A percentile compares a stretch with the other conserved stretches of the same genome.
phyloP scores from a whole-genome alignment of 164 flowering plant species.

The Taxillus chinensis region DNA sequence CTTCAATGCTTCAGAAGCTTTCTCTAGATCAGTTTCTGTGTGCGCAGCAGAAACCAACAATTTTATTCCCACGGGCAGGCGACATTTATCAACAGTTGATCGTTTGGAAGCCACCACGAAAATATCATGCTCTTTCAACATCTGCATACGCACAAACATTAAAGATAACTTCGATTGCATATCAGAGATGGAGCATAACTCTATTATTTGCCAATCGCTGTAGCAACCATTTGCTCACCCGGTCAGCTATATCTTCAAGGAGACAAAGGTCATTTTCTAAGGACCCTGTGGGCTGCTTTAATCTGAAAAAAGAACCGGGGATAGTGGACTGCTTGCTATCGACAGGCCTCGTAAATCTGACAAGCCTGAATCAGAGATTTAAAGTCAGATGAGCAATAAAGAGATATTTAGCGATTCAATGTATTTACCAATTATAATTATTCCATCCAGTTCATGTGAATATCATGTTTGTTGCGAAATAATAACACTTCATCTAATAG shows the following conservation, averaged over 20 bases:
- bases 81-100: slow-evolving; percentile 73
- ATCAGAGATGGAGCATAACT: not conserved
- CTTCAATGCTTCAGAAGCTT: slow-evolving; percentile 44
- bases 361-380: slow-evolving; percentile 35
- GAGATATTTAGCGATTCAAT: no score
- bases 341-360: slow-evolving; percentile 48
- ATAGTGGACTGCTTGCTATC: slow-evolving; percentile 56
- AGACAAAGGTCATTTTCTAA: slow-evolving; percentile 39
- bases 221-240: slow-evolving; percentile 29
- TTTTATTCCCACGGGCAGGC: slow-evolving; percentile 66
- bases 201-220: no score
- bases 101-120: slow-evolving; percentile 57
- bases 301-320: slow-evolving; percentile 71
- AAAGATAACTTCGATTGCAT: not conserved
- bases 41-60: slow-evolving; percentile 81
- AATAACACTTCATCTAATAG: no score
- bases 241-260: slow-evolving; percentile 62
- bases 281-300: slow-evolving; percentile 63
- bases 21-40: slow-evolving; percentile 59
- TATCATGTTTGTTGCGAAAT: no score
- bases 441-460: no score
- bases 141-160: slow-evolving; percentile 32
- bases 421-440: no score
- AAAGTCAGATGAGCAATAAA: no score
- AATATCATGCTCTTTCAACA: slow-evolving; percentile 55